Evolutionary conservation across 495 filamentous ascomycete genomes (phyloP).

Genomic region (Geoglossum glabrum): DNA sequence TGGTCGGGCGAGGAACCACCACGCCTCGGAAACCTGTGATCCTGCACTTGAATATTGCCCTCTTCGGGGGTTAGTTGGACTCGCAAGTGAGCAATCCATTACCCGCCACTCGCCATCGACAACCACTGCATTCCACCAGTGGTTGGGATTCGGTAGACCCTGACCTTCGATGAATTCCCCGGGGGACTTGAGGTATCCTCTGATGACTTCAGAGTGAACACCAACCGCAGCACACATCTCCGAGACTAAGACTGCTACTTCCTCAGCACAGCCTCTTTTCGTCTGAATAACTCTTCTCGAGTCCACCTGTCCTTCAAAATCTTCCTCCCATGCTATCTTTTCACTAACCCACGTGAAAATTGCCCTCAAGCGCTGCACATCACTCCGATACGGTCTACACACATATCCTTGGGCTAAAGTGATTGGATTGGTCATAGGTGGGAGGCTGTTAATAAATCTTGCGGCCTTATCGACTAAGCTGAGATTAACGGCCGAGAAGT

Average conservation of each 20-base stretch:
- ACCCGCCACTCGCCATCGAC: conserved; percentile 92
- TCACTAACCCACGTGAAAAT: conserved; percentile 96
- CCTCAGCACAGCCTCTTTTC: conserved; percentile 70
- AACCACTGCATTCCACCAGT: conserved; percentile 96
- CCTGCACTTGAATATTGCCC: conserved; percentile 51
- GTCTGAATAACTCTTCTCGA: conserved; percentile 63
- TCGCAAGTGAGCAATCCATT: conserved; percentile 86
- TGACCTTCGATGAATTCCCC: conserved; percentile 65
- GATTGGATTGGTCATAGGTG: conserved; percentile 67
- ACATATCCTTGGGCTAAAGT: conserved; percentile 81
- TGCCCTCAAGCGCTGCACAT: conserved; percentile 76
- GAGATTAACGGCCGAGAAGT: conserved; percentile 63
- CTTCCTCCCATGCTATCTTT: conserved; percentile 92
- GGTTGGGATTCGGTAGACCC: conserved; percentile 61
- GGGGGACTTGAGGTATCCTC: conserved; percentile 76
- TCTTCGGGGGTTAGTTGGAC: conserved; percentile 69
- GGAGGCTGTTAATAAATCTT: conserved; percentile 74
- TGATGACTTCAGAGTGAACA: conserved; percentile 62
- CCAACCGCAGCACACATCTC: conserved; percentile 93
- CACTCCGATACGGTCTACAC: conserved; percentile 84
- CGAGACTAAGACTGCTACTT: conserved; percentile 68
- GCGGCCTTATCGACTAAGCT: conserved; percentile 86
- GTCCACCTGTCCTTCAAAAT: conserved; percentile 66
- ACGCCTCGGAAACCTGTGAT: conserved; percentile 52
- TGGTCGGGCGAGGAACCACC: conserved; percentile 81